These are phyloP conservation scores for Coniochaeta sp. DNA, from an alignment of 2,329 filamentous ascomycete species.

Conservation along the genomic window DNA sequence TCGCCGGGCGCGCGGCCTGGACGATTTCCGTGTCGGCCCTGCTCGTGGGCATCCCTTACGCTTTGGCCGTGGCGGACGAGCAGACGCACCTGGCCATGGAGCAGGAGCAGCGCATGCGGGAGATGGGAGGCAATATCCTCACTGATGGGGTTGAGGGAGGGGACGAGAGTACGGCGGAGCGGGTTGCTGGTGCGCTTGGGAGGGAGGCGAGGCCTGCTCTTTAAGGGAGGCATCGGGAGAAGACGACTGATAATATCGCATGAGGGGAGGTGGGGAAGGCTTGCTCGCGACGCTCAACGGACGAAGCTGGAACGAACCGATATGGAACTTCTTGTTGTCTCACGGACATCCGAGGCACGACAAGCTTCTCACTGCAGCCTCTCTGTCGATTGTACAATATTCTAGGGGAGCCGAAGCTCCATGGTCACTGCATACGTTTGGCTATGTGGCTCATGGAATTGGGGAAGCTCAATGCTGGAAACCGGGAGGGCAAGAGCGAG, in stretches of 20 bases:
- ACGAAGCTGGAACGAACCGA: neutral
- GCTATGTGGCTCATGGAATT: neutral
- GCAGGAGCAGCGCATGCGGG: constrained; percentile 92
- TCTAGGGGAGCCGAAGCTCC: neutral
- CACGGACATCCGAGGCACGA: neutral
- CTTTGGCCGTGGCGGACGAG: constrained; percentile 88
- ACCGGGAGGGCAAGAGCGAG: neutral
- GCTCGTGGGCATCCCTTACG: constrained; percentile 87
- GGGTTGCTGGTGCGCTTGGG: constrained; percentile 41
- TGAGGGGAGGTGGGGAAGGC: neutral
- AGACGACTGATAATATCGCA: neutral
- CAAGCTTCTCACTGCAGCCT: neutral
- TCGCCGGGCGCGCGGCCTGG: constrained; percentile 85
- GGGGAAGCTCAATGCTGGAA: neutral
- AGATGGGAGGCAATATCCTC: constrained; percentile 71
- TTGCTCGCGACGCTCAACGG: too few relatives aligned
- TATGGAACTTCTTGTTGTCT: neutral
- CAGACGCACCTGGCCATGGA: constrained; percentile 97
- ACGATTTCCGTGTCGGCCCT: constrained; percentile 84
- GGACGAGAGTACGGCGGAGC: constrained; percentile 36
- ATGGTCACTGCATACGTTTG: neutral
- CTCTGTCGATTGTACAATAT: constrained; percentile 2
- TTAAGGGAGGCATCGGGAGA: constrained; percentile 23
- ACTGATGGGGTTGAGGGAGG: constrained; percentile 35
- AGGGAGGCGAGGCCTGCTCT: constrained; percentile 37